Conservation (phyloP, 2,329 filamentous ascomycete species). For the Rhexocercosporidium sp. region DNA sequence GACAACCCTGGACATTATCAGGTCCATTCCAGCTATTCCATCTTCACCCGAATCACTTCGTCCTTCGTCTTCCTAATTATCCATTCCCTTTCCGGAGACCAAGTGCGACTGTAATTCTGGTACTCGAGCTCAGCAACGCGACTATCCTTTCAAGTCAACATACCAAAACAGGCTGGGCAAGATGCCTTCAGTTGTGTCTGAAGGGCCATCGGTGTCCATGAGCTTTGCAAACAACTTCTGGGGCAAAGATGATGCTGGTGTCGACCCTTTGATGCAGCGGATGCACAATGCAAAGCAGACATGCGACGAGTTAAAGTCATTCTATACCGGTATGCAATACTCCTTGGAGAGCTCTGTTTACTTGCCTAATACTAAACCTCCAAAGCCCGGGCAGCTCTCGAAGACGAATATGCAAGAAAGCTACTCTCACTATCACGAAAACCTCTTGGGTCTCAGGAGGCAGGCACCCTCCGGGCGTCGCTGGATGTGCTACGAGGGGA, state of each 20-base stretch:
- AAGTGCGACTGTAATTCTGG: neutral
- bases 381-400: conserved; percentile 84
- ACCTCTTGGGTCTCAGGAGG: conserved; percentile 84
- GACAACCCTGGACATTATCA: conserved; percentile 20
- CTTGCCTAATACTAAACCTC: conserved; percentile 7
- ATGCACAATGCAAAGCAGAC: conserved; percentile 95
- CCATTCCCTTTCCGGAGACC: neutral
- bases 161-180: conserved; percentile 9
- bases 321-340: conserved; percentile 74
- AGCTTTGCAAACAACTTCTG: conserved; percentile 96
- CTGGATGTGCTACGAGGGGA: conserved; percentile 88
- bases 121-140: neutral
- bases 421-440: conserved; percentile 86
- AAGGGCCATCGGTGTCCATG: conserved; percentile 44
- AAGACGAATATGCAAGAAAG: conserved; percentile 95
- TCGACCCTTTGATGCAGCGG: conserved; percentile 87
- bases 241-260: conserved; percentile 98
- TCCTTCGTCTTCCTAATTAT: neutral
- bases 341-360: conserved; percentile 3
- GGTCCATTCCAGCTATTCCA: conserved; percentile 24
- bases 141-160: conserved; percentile 4
- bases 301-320: conserved; percentile 89
- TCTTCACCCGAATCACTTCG: conserved; percentile 7
- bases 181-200: conserved; percentile 29
- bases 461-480: conserved; percentile 80